These are phyloP conservation scores for Microsporum canis DNA, from an alignment of 2,329 filamentous ascomycete species.

Conservation along the genomic window DNA sequence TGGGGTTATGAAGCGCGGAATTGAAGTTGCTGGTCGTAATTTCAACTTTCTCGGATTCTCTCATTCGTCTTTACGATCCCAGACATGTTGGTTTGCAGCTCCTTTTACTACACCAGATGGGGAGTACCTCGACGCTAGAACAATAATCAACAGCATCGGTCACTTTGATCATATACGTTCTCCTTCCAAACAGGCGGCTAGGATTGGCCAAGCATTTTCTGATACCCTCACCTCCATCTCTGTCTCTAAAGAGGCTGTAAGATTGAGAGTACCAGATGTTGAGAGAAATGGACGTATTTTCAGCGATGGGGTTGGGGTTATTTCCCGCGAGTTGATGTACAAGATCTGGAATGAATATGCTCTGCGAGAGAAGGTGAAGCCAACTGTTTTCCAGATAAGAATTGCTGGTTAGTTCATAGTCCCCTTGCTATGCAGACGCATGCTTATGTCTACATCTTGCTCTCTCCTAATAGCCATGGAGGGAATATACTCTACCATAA, in stretches of 20 bases:
- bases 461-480: background rate
- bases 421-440: background rate
- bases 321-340: slow-evolving; percentile 50
- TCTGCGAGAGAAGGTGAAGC: slow-evolving; percentile 16
- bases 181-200: slow-evolving; percentile 48
- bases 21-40: slow-evolving; percentile 51
- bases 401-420: slow-evolving; percentile 41
- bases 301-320: slow-evolving; percentile 68
- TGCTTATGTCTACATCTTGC: too few species aligned
- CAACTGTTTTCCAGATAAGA: slow-evolving; percentile 54
- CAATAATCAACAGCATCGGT: slow-evolving; percentile 38
- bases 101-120: slow-evolving; percentile 32
- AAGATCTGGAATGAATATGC: slow-evolving; percentile 45
- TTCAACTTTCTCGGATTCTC: slow-evolving; percentile 67
- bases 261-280: slow-evolving; percentile 20
- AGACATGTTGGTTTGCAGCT: slow-evolving; percentile 53
- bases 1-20: slow-evolving; percentile 45
- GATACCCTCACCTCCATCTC: slow-evolving; percentile 57
- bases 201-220: slow-evolving; percentile 58
- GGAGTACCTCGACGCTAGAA: slow-evolving; percentile 22
- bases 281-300: slow-evolving; percentile 49
- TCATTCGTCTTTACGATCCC: slow-evolving; percentile 62
- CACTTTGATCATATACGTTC: slow-evolving; percentile 42
- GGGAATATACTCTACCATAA: background rate
- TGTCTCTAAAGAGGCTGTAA: slow-evolving; percentile 25